Evolutionary conservation across 257 asterid genomes (phyloP), one percentile per base, ranked within the genome.

Genomic region (Haberlea rhodopensis): DNA sequence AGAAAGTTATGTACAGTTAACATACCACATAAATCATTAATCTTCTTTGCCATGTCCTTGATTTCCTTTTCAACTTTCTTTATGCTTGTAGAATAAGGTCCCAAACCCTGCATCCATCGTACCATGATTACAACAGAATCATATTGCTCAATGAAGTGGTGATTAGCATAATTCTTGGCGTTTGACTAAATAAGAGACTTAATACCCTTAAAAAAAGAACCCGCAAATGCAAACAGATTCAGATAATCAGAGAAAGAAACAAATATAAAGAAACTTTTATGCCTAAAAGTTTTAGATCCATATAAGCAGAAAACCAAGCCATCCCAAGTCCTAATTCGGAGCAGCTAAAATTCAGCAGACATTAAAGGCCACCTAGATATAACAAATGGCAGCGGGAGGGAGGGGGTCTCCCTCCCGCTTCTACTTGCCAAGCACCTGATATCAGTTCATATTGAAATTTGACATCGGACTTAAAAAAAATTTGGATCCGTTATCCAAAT

Each of bases 1-100:
- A 29, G 22, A 40, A 18, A 27, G 26, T 34, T 60, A 27, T 6
- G 73, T 40, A 43, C 40, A 60, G 40, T 52, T 58, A 43, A 29
- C 81, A 57, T 83, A 90, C 97, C 97, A 28, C 97, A 88, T 62
- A 90, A 70, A 73, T 90, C 97, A 62, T 88, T 90, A 53, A 90
- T 90, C 84, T 88, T 86, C 78, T 90, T 88, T 0, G 95, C 94
- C 97, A 81, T 86, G 22, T 88, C 97, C 79, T 90, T 90, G 57
- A 88, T 88, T 68, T 90, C 97, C 78, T 90, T 90, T 85, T 88
- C 96, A 5, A 68, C 80, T 69, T 84, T 84, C 87, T 90, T 90
- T 77, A 88, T 90, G 86, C 94, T 80, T 4, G 73, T 81, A 0
- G 94, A 86, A 69, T 90, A 90, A 62, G 97, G 96, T 67, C 97